Evolutionary conservation across 2,329 filamentous ascomycete species (phyloP), one percentile per base, ranked within the genome.

Genomic region (Parafenestella ontariensis): DNA sequence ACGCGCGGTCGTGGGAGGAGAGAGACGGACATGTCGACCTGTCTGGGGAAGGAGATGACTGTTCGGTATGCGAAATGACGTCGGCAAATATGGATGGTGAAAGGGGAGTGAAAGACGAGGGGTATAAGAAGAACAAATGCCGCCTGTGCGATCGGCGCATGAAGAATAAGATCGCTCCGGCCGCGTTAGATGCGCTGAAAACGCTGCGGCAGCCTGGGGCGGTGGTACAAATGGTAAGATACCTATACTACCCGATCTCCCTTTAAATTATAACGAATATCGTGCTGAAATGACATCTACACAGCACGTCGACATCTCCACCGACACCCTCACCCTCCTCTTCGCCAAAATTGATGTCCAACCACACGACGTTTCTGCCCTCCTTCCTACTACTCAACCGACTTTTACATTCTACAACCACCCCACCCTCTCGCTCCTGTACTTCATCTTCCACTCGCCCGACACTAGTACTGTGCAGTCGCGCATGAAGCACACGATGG

Each of bases 81-180:
- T n/a, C n/a, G n/a, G n/a, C n/a, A n/a, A n/a, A n/a, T n/a, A n/a
- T n/a, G n/a, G n/a, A n/a, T n/a, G n/a, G n/a, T n/a, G 24, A 26
- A 26, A 9, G 24, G 9, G 24, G 24, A 5, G 24, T 26, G 24
- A 37, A 17, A 5, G 39, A 3, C 20, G 40, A 20, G 42, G 31
- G 65, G 9, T 60, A 71, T 56, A 61, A 55, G 45, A 60, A 57
- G 42, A 71, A 64, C 40, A 63, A 67, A 52, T 72, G 70, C 39
- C 61, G 66, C 6, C 59, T 71, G 20, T 71, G 70, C 47, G 68
- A 72, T 41, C 65, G 68, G 11, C 66, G 70, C 3, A 72, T 73
- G 70, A 69, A 70, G 56, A 69, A 71, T 44, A 59, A 53, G 5
- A 68, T 72, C 29, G 49, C 54, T 10, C 40, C 61, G 0, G 58